phyloP scores from a whole-genome alignment of 306 rosid genomes.

The Crotalaria pallida region DNA sequence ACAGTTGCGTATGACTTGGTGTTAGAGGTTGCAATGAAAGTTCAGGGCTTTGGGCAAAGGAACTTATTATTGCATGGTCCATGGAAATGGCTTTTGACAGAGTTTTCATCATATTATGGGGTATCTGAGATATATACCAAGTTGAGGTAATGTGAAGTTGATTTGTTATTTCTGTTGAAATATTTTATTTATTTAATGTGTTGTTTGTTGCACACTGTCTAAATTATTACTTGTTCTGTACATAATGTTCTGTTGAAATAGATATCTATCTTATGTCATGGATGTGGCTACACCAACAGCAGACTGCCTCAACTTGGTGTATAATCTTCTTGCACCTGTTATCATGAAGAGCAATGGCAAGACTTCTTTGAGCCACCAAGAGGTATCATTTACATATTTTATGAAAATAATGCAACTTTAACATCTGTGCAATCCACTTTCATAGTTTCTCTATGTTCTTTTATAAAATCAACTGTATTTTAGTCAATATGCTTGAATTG shows the following conservation, averaged over 20 bases:
- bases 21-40: slow-evolving; percentile 92
- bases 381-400: slow-evolving; percentile 44
- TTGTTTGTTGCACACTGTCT: background rate
- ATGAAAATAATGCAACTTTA: background rate
- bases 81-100: slow-evolving; percentile 95
- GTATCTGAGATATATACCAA: slow-evolving; percentile 84
- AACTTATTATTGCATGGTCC: slow-evolving; percentile 72
- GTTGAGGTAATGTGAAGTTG: slow-evolving; percentile 57
- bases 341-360: slow-evolving; percentile 71
- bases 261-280: slow-evolving; percentile 91
- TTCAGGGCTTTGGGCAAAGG: slow-evolving; percentile 84
- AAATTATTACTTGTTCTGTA: slow-evolving; percentile 4
- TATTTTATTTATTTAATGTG: background rate
- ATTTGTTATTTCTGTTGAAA: slow-evolving; percentile 7
- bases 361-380: slow-evolving; percentile 92
- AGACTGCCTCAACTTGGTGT: slow-evolving; percentile 84
- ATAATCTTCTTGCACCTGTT: slow-evolving; percentile 68
- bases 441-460: background rate
- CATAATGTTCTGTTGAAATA: slow-evolving; percentile 26
- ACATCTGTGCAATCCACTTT: background rate
- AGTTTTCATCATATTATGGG: slow-evolving; percentile 91
- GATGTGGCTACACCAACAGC: slow-evolving; percentile 99
- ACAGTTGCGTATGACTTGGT: slow-evolving; percentile 93
- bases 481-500: slow-evolving; percentile 1
- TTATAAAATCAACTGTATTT: background rate